These are phyloP conservation scores for Chimonanthus salicifolius DNA, from an alignment of 164 flowering plant genomes.

Conservation along the genomic window DNA sequence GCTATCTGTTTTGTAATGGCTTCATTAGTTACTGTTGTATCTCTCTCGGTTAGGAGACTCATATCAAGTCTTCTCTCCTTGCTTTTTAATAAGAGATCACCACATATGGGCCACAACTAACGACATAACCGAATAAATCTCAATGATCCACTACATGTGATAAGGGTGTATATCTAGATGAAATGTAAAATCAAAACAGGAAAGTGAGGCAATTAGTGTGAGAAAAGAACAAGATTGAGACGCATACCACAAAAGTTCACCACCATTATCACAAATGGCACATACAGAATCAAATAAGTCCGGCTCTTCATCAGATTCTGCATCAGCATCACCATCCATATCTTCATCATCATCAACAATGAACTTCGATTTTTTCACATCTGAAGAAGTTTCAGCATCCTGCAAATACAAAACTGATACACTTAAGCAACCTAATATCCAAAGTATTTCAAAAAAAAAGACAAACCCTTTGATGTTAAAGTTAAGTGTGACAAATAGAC, in stretches of 20 bases:
- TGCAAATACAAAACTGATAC: constrained; percentile 7
- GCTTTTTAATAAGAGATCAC: too few relatives aligned
- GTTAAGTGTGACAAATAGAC: not conserved
- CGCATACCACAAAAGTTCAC: constrained; percentile 59
- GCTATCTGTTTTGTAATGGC: too few relatives aligned
- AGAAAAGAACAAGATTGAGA: not conserved
- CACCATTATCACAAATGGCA: constrained; percentile 88
- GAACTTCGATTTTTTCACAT: constrained; percentile 22
- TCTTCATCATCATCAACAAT: constrained; percentile 46
- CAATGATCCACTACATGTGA: not conserved
- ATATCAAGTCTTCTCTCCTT: too few relatives aligned
- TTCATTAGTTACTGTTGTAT: too few relatives aligned
- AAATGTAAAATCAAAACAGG: not conserved
- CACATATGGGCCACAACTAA: too few relatives aligned
- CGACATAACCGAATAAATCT: too few relatives aligned
- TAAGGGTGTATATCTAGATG: not conserved
- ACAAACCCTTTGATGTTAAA: not conserved
- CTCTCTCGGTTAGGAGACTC: too few relatives aligned
- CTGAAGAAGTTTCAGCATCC: constrained; percentile 19
- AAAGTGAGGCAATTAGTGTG: not conserved
- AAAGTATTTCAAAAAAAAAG: not conserved
- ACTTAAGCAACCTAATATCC: not conserved
- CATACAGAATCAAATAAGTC: constrained; percentile 68
- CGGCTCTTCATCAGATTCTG: constrained; percentile 32
- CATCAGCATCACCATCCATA: constrained; percentile 28